Evolutionary conservation across 2,329 filamentous ascomycete species (phyloP), one percentile per base, ranked within the genome.

Genomic region (Cladosporium sp.): DNA sequence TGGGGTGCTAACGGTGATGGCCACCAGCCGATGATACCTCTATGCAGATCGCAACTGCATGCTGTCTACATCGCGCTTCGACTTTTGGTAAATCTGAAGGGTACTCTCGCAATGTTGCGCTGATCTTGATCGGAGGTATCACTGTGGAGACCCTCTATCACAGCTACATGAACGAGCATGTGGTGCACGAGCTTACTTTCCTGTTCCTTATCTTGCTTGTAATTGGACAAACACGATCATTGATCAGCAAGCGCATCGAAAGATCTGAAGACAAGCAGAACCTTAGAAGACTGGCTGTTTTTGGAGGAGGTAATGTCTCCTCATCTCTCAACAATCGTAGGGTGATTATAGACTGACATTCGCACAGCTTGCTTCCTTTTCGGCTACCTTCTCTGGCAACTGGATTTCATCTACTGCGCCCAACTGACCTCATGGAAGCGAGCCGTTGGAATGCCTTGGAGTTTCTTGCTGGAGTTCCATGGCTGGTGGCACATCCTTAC

Each of bases 331-430:
- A 11, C 11, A 21, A 2, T n/a, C 36, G 11, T 18, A 14, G 2
- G 14, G 15, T 10, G 26, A 11, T 15, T 1, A 15, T 14, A 24
- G 5, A 36, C 51, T 64, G 28, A 64, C 51, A 8, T 30, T 10
- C 36, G 18, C 15, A 14, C 24, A 65, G 64, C 15, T 36, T 65
- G 55, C 64, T 65, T 65, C 55, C 55, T 59, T 2, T 59, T 65
- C 44, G 64, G 64, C 15, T 65, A 65, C 24, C 44, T 65, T 30
- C 55, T 65, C 12, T 65, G 64, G 64, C 28, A 65, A 5, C 64
- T 65, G n/a, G 64, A 65, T 18, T 65, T 65, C 32, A 65, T 65
- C 47, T 65, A 65, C 34, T 65, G 64, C 55, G n/a, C 55, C 24
- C 10, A 59, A 26, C 47, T 65, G 1, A 65, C 47, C 10, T 57